These are phyloP conservation scores for Ambrosia artemisiifolia DNA, from an alignment of 129 eudicot genomes.

Conservation along the genomic window DNA sequence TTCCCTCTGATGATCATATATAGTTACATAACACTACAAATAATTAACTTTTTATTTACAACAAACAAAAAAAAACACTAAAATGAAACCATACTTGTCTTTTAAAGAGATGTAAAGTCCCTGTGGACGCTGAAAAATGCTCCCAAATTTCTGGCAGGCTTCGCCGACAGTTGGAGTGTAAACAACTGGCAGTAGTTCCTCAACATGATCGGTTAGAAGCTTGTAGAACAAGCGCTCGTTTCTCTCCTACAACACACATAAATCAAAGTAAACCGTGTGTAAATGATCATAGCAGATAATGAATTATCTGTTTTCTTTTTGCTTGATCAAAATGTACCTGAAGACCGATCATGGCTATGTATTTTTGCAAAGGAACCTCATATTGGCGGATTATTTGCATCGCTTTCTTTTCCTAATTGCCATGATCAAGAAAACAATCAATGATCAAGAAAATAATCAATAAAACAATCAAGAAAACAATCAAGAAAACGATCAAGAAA, in stretches of 20 bases:
- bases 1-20: conserved; percentile 54
- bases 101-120: conserved; percentile 83
- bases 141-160: conserved; percentile 94
- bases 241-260: conserved; percentile 57
- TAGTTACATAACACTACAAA: conserved; percentile 17
- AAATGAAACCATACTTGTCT: conserved; percentile 51
- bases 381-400: conserved; percentile 66
- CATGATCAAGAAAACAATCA: conserved; percentile 11
- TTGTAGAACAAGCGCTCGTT: conserved; percentile 84
- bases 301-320: neutral
- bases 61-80: neutral
- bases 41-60: neutral
- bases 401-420: conserved; percentile 59
- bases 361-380: conserved; percentile 77
- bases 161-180: conserved; percentile 93
- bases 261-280: neutral
- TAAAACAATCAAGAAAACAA: neutral
- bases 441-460: neutral
- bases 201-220: conserved; percentile 80
- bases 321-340: conserved; percentile 43
- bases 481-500: neutral
- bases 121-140: conserved; percentile 88
- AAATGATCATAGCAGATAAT: neutral
- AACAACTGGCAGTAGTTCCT: conserved; percentile 81
- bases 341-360: conserved; percentile 90